Evolutionary conservation across 1,284 basidiomycete genomes (phyloP).

Genomic region (Naganishia albida): DNA sequence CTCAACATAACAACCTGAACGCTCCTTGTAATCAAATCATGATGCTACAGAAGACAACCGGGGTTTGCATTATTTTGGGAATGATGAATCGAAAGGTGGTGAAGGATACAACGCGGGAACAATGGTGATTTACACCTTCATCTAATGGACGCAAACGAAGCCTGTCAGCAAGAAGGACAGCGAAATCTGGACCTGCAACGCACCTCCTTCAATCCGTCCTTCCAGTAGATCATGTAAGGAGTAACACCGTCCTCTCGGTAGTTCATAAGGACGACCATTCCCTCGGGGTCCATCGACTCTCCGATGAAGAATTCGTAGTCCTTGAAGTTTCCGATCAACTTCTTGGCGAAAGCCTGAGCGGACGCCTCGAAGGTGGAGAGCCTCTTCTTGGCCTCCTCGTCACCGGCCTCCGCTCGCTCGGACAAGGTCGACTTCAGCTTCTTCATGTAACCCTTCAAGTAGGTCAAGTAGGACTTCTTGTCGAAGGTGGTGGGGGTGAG

Average conservation of each 20-base stretch:
- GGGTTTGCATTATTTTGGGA: constrained; percentile 10
- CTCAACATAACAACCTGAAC: constrained; percentile 12
- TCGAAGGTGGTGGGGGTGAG: constrained; percentile 82
- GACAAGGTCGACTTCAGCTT: constrained; percentile 67
- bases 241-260: constrained; percentile 62
- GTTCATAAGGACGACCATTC: constrained; percentile 80
- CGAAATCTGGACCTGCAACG: constrained; percentile 22
- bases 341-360: constrained; percentile 77
- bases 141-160: constrained; percentile 15
- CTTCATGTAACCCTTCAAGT: constrained; percentile 94
- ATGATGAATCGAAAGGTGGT: not conserved
- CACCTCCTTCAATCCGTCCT: constrained; percentile 75
- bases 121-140: constrained; percentile 32
- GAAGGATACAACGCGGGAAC: constrained; percentile 21
- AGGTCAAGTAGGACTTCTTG: constrained; percentile 83
- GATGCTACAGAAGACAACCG: constrained; percentile 26
- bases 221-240: constrained; percentile 90
- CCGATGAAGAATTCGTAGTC: constrained; percentile 68
- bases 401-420: constrained; percentile 41
- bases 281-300: constrained; percentile 81
- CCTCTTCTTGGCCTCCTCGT: constrained; percentile 64
- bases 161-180: not conserved
- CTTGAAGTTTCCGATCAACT: constrained; percentile 85
- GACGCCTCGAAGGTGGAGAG: constrained; percentile 82
- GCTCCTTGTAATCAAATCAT: constrained; percentile 7